Evolutionary conservation across 441 rosid genomes (phyloP), one percentile per base, ranked within the genome.

Genomic region (Brassica hybrid): DNA sequence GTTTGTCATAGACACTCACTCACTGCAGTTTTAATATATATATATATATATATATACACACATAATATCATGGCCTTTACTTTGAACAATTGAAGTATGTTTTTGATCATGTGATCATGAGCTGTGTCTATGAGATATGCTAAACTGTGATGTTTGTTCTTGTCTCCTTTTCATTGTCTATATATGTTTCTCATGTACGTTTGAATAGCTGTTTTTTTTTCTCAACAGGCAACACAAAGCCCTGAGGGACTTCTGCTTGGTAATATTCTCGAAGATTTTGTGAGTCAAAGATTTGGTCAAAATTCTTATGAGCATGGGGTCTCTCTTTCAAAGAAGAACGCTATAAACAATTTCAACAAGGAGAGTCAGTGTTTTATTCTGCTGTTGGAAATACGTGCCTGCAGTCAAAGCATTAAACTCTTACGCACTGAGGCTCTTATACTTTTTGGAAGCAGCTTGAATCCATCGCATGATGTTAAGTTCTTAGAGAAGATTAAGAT

Each of bases 201-300:
- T 62, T 79, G 70, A 69, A 56, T 67, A 68, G 45, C 32, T 59
- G 17, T 66, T 45, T 65, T 19, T 70, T 64, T 79, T 18, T n/a
- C 69, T 76, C 77, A 73, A 41, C 97, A 96, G 98, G 83, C 87
- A 66, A 81, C 83, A 75, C 81, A 88, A 72, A 86, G 84, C 72
- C 78, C 80, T 77, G 91, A 84, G 73, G 87, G 79, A 82, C 82
- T 86, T 79, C 78, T 76, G 30, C 74, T 87, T 81, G 96, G 94
- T 78, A 94, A 92, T 85, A 87, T 96, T 79, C 85, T 96, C 86
- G 99, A 96, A 80, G 97, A 94, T 83, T 87, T 89, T 61, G 32
- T 94, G 85, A 85, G 85, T 21, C 89, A 84, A 54, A 90, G 94
- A 83, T 94, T 90, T 90, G 99, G 99, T 74, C 62, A 43, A 59